phyloP scores from a whole-genome alignment of 225 moss, liverwort and hornwort genomes.

The Marchantia paleacea region DNA sequence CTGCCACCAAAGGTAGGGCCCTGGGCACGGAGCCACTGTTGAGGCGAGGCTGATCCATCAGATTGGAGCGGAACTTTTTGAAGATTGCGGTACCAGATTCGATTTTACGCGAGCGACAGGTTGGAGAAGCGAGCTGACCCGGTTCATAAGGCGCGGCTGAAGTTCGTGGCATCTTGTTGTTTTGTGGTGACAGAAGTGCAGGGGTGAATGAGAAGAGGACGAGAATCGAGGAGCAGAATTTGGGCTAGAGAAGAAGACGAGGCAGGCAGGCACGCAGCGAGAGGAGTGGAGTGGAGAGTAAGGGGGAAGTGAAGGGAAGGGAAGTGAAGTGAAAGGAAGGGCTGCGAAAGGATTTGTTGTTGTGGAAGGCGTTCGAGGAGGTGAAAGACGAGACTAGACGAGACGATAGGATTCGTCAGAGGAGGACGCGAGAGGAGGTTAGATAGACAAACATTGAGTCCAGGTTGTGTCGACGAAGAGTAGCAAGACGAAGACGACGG shows the following conservation, averaged over 20 bases:
- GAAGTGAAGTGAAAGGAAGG: no score
- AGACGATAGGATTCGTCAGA: neutral
- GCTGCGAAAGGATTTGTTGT: no score
- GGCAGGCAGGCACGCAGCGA: neutral
- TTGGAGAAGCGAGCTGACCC: neutral
- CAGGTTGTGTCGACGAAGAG: neutral
- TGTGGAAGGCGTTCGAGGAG: no score
- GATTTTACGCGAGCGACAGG: constrained; percentile 2
- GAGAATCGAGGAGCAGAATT: neutral
- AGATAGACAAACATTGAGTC: neutral
- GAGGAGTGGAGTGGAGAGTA: neutral
- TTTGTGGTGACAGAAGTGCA: neutral
- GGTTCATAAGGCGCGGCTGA: neutral
- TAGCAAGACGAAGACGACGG: neutral
- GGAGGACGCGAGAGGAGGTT: neutral
- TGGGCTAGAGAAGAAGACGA: neutral
- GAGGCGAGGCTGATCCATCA: constrained; percentile 11
- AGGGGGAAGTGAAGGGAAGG: neutral
- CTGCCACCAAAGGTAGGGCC: no score
- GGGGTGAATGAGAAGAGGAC: neutral
- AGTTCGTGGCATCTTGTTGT: neutral
- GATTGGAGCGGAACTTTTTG: neutral
- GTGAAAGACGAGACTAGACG: no score
- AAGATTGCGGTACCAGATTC: constrained; percentile 11
- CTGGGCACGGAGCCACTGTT: neutral